Base-by-base conservation (phyloP, 1,139 yeast species). In the Blastobotrys apis region DNA sequence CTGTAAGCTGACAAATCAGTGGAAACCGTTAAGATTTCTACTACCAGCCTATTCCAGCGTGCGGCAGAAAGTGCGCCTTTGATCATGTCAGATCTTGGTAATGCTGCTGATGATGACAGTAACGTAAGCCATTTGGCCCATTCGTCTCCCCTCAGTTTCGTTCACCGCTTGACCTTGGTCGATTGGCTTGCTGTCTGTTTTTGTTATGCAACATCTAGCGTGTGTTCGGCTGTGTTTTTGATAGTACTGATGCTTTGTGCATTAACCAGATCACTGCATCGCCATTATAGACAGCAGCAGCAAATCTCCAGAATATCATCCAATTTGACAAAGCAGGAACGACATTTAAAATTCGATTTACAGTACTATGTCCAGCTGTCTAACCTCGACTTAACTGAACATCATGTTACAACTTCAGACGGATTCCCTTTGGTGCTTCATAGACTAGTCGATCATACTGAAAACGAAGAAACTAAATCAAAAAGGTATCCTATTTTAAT, bases 341-440 rank as follows among this genome's bases (percentile, higher is more conserved):
- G 57, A 16, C 60, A 59, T 45, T 63, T 75, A 19, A 67, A 66
- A 1, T 67, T 74, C 8, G 78, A 80, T 50, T 64, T 88, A 43
- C 62, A 74, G 21, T 86, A 84, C 60, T 90, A 88, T 60, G 80
- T 83, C 10, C 66, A 69, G 39, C 71, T 80, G 37, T 66, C 81
- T 47, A 83, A 80, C 1, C 67, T 84, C 25, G 80, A 75, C 25
- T 68, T 87, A 33, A 75, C 73, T 45, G 80, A 75, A 47, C 77
- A 76, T 57, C 72, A 70, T 19, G 72, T 88, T 2, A 69, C 75
- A 5, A 90, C 97, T 0, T 68, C 72, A n/a, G 97, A 92, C 64
- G 96, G 96, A 1, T 88, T 76, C 60, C 69, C 77, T 1, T 65
- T 92, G 21, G 71, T 73, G 0, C 62, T 90, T 39, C 83, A 86